Percentiles rank a stretch among this genome's conserved stretches.
Conservation (phyloP, 2,329 filamentous ascomycete species). For the Coniochaeta sp. region DNA sequence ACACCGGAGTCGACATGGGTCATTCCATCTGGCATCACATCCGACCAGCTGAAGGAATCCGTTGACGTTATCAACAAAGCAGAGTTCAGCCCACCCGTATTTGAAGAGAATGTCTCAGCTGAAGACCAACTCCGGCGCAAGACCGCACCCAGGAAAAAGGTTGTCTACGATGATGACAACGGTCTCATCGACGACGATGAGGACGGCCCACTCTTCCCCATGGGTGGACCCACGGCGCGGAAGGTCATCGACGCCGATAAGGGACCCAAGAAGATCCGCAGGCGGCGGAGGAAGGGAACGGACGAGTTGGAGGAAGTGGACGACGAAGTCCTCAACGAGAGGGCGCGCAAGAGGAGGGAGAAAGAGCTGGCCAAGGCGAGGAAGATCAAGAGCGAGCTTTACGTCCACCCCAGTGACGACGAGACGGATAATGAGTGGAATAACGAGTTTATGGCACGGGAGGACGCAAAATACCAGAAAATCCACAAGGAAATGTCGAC, state of each 20-base stretch:
- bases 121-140: slow-evolving; percentile 76
- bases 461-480: slow-evolving; percentile 55
- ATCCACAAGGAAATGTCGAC: slow-evolving; percentile 11
- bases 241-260: slow-evolving; percentile 46
- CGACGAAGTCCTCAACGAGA: slow-evolving; percentile 56
- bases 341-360: slow-evolving; percentile 53
- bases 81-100: slow-evolving; percentile 70
- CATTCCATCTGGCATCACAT: slow-evolving; percentile 59
- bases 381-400: slow-evolving; percentile 79
- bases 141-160: slow-evolving; percentile 44
- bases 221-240: slow-evolving; percentile 55
- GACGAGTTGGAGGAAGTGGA: slow-evolving; percentile 32
- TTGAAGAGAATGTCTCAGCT: slow-evolving; percentile 68
- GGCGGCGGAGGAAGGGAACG: slow-evolving; percentile 39
- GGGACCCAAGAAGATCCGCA: slow-evolving; percentile 53
- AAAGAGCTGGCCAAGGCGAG: slow-evolving; percentile 69
- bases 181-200: slow-evolving; percentile 42
- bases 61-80: slow-evolving; percentile 69
- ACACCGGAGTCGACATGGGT: slow-evolving; percentile 72
- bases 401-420: slow-evolving; percentile 79
- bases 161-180: slow-evolving; percentile 62
- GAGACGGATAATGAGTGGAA: slow-evolving; percentile 74
- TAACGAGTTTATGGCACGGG: slow-evolving; percentile 68
- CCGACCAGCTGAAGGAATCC: slow-evolving; percentile 59
- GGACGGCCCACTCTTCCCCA: slow-evolving; percentile 56